These are phyloP conservation scores for Aphanomyces invadans DNA, from an alignment of 352 stramenopile genomes.

Conservation along the genomic window DNA sequence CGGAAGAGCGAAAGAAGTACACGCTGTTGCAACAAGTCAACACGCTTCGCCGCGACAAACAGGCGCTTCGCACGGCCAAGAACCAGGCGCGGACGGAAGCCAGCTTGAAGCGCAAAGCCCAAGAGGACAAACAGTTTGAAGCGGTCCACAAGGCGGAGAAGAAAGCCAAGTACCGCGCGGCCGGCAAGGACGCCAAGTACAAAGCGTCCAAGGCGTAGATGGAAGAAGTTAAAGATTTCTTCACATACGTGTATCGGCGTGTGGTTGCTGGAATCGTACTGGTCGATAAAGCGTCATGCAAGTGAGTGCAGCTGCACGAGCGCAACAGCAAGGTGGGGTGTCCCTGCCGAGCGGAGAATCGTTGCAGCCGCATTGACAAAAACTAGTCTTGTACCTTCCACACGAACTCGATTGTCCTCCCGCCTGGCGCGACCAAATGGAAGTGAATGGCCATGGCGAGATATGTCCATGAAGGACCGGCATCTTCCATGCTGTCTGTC, in stretches of 20 bases:
- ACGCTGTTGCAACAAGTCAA: conserved; percentile 96
- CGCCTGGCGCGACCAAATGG: too few species aligned
- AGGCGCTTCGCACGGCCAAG: conserved; percentile 89
- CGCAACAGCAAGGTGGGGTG: too few species aligned
- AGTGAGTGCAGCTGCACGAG: too few species aligned
- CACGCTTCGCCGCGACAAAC: conserved; percentile 96
- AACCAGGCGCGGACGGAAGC: conserved; percentile 78
- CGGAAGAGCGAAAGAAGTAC: conserved; percentile 94
- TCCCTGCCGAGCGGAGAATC: too few species aligned
- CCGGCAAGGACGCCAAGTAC: conserved; percentile 51
- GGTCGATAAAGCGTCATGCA: too few species aligned
- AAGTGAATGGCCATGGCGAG: too few species aligned
- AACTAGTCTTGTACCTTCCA: not conserved
- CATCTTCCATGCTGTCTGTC: too few species aligned
- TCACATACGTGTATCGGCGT: too few species aligned
- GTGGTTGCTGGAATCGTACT: too few species aligned
- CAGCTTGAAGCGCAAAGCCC: conserved; percentile 88
- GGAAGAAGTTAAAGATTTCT: too few species aligned
- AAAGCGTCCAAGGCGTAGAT: conserved; percentile 17
- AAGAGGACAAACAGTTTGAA: conserved; percentile 87
- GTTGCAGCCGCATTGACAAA: not conserved
- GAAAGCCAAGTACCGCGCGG: conserved; percentile 79
- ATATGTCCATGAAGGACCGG: too few species aligned
- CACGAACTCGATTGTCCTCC: not conserved
- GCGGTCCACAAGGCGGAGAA: conserved; percentile 72